phyloP scores from a whole-genome alignment of 352 stramenopile genomes.

The Pythium pyrilobum region DNA sequence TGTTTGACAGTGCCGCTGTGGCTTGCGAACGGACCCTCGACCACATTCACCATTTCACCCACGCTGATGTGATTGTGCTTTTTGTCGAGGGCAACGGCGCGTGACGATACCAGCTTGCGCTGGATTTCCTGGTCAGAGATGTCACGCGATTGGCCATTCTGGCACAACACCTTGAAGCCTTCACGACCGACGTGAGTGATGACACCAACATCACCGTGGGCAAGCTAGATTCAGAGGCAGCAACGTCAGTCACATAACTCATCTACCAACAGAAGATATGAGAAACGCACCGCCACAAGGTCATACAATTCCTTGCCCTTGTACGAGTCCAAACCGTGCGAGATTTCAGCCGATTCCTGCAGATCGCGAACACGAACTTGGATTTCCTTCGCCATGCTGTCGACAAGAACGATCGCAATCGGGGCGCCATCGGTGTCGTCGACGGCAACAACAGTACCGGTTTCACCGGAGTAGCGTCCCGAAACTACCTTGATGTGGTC shows the following conservation, averaged over 20 bases:
- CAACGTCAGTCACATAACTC: background rate
- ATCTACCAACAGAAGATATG: background rate
- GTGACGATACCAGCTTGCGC: slow-evolving; percentile 80
- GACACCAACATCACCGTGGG: slow-evolving; percentile 85
- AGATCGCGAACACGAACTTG: slow-evolving; percentile 88
- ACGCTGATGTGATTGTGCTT: slow-evolving; percentile 89
- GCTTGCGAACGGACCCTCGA: slow-evolving; percentile 74
- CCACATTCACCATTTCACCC: slow-evolving; percentile 87
- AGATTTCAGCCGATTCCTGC: slow-evolving; percentile 87
- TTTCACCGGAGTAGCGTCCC: slow-evolving; percentile 86
- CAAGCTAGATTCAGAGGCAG: slow-evolving; percentile 28
- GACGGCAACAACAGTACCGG: slow-evolving; percentile 84
- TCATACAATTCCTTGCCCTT: slow-evolving; percentile 90
- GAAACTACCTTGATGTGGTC: slow-evolving; percentile 91
- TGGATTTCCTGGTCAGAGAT: slow-evolving; percentile 89
- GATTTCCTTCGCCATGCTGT: slow-evolving; percentile 89
- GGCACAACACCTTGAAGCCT: slow-evolving; percentile 82
- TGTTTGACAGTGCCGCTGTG: slow-evolving; percentile 90
- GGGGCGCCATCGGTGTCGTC: slow-evolving; percentile 78
- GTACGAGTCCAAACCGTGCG: slow-evolving; percentile 84
- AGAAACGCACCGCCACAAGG: slow-evolving; percentile 60
- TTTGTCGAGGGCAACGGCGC: slow-evolving; percentile 82
- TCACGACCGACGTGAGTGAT: slow-evolving; percentile 89
- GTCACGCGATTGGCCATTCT: slow-evolving; percentile 76
- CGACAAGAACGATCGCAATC: slow-evolving; percentile 85